phyloP scores from a whole-genome alignment of 768 basidiomycete genomes.

The Cystofilobasidium capitatum region DNA sequence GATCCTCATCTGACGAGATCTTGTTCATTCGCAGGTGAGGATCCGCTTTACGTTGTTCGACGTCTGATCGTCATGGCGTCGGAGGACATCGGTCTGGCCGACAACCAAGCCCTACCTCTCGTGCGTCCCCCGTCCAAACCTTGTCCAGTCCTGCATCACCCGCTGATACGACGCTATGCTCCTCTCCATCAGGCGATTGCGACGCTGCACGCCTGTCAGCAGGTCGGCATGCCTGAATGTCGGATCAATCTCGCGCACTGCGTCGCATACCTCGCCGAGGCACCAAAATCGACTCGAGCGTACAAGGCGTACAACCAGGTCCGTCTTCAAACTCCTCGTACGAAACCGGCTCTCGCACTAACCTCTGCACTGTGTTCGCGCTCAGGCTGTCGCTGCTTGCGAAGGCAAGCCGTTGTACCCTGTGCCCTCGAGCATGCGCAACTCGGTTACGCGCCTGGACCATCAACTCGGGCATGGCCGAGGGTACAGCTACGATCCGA shows the following conservation, averaged over 20 bases:
- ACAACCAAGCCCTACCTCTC: constrained; percentile 63
- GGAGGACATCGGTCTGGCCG: constrained; percentile 76
- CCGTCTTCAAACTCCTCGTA: constrained; percentile 13
- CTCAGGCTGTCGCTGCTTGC: constrained; percentile 2
- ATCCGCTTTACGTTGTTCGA: constrained; percentile 63
- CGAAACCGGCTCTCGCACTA: background rate
- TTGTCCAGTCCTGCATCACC: background rate
- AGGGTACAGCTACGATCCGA: constrained; percentile 54
- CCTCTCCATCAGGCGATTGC: constrained; percentile 36
- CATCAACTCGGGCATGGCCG: constrained; percentile 59
- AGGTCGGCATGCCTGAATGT: constrained; percentile 32
- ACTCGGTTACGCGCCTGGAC: constrained; percentile 65
- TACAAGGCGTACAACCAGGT: constrained; percentile 64
- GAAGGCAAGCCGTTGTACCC: constrained; percentile 55
- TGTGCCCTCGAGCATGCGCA: constrained; percentile 66
- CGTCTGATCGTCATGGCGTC: constrained; percentile 70
- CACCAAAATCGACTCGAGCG: constrained; percentile 67
- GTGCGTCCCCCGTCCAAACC: constrained; percentile 39
- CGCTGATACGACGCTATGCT: too few relatives aligned
- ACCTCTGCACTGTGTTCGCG: background rate
- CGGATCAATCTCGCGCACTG: constrained; percentile 63
- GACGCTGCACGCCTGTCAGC: constrained; percentile 42
- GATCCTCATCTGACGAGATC: background rate
- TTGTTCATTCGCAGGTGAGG: constrained; percentile 48
- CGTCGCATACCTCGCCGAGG: constrained; percentile 68